Evolutionary conservation across 2,329 filamentous ascomycete species (phyloP), one percentile per base, ranked within the genome.

Genomic region (Diaporthe eres): DNA sequence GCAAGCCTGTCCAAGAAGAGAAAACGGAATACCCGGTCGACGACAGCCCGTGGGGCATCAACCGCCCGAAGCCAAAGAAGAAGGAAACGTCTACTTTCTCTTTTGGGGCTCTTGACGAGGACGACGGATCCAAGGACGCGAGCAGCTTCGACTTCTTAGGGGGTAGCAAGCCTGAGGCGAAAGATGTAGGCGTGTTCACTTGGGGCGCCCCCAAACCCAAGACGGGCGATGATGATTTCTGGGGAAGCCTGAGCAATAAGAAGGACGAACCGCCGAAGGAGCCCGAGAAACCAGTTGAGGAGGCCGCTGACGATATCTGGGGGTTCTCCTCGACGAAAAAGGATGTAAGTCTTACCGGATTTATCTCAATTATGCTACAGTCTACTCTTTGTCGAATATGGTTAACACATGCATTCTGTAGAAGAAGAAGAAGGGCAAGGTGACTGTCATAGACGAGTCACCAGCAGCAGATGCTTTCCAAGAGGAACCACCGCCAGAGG

Each of bases 11-110:
- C 51, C 78, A 81, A 68, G 82, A 80, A 57, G 86, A 82, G 72
- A 83, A 83, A 74, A 85, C 86, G 77, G 85, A 84, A 39, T 82
- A 85, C 58, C 83, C 86, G 17, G 80, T 83, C 22, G 86, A 86
- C 25, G 82, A 82, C 37, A 90, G 88, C 77, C 85, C 89, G 19
- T 91, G 90, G 90, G 84, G 84, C 78, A 78, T 85, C 76, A 84
- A 87, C 73, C 81, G 82, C 17, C 80, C 83, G 8, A 90, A 90
- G 77, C 81, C 88, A n/a, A 91, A 89, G 81, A 90, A 89, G 79
- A 88, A 89, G 81, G 84, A 80, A 44, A 87, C 85, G 68, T 81
- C 84, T 1, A 82, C 81, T 7, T 85, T 89, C 74, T 82, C 85
- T n/a, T 90, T 91, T 76, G 88, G 87, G 31, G 80, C 82, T n/a